Conservation (phyloP, 805 yeast genomes). For the Candida broadrunensis region DNA sequence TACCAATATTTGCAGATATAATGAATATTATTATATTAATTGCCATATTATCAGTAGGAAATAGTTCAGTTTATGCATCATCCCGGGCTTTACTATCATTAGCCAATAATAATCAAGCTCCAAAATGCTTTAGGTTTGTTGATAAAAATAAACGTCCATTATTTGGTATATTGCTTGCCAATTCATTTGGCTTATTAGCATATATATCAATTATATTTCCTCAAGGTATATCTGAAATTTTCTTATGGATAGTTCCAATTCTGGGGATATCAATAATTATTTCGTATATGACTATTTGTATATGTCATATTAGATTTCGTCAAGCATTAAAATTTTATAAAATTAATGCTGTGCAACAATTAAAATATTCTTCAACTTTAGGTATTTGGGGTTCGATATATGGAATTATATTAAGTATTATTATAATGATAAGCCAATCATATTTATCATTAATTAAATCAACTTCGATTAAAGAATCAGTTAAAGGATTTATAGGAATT, state of each 20-base stretch:
- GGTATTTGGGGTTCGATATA: too few species aligned
- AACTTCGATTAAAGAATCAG: too few species aligned
- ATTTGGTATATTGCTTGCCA: constrained; percentile 21
- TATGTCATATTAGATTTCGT: constrained; percentile 30
- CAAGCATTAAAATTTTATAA: constrained; percentile 20
- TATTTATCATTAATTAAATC: too few species aligned
- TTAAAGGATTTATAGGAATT: too few species aligned
- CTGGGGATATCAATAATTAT: constrained; percentile 27
- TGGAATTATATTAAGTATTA: too few species aligned
- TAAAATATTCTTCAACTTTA: too few species aligned
- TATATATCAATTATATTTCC: constrained; percentile 24
- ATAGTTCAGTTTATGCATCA: constrained; percentile 32
- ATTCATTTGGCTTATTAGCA: constrained; percentile 23
- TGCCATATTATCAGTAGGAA: constrained; percentile 32
- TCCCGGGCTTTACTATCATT: constrained; percentile 29
- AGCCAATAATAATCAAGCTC: constrained; percentile 28
- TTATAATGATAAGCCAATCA: too few species aligned
- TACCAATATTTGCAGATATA: constrained; percentile 27
- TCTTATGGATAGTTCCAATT: constrained; percentile 28
- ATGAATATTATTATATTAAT: constrained; percentile 31
- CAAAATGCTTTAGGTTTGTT: constrained; percentile 21
- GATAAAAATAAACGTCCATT: constrained; percentile 29
- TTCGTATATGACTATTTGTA: constrained; percentile 27
- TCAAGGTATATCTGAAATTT: constrained; percentile 20
- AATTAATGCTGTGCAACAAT: too few species aligned